phyloP scores from a whole-genome alignment of 1,284 basidiomycete species.

The Cutaneotrichosporon sp. region DNA sequence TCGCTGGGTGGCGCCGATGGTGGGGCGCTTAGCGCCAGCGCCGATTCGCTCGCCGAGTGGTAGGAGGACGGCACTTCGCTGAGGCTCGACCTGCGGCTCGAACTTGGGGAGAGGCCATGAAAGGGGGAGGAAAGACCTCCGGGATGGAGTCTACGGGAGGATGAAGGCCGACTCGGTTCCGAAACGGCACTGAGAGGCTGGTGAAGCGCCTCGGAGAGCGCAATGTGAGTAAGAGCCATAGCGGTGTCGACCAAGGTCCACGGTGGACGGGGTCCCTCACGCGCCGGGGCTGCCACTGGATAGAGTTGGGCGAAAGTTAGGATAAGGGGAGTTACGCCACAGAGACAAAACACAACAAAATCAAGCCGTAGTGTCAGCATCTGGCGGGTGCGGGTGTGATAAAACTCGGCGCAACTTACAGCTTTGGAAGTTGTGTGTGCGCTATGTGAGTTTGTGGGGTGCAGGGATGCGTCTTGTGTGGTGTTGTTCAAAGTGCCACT shows the following conservation, averaged over 20 bases:
- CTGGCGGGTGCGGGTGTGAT: no score
- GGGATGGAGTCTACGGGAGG: neutral
- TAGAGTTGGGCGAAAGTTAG: neutral
- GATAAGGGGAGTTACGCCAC: neutral
- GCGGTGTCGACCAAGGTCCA: constrained; percentile 7
- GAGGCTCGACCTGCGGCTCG: constrained; percentile 8
- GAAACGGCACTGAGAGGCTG: constrained; percentile 25
- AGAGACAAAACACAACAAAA: neutral
- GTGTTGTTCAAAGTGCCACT: no score
- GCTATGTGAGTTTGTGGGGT: no score
- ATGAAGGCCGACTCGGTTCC: constrained; percentile 21
- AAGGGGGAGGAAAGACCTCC: constrained; percentile 10
- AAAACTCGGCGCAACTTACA: no score
- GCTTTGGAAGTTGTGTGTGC: no score
- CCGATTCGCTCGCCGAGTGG: neutral
- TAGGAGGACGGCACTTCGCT: constrained; percentile 1
- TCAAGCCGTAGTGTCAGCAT: no score
- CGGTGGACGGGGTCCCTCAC: neutral
- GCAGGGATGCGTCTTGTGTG: no score
- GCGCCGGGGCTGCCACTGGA: neutral
- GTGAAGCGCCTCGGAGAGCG: constrained; percentile 5
- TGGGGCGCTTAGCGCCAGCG: neutral
- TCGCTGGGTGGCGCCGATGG: neutral
- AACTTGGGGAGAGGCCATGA: constrained; percentile 6
- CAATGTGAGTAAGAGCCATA: constrained; percentile 11